Base-by-base conservation (phyloP, 1,284 basidiomycete species). In the Ceratobasidium papillatum region DNA sequence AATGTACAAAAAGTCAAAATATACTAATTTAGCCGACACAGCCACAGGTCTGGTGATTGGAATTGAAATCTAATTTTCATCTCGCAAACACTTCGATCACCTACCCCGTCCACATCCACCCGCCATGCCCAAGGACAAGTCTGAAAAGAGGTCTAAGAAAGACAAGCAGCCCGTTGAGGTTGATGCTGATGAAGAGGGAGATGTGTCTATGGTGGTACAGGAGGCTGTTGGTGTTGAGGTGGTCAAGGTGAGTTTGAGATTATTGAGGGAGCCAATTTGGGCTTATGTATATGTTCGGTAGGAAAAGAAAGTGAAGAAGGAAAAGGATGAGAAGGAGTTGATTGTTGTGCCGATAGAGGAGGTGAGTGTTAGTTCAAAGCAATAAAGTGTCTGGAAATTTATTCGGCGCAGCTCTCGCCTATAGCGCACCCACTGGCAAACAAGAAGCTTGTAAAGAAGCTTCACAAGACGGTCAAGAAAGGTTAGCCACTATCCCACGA, bases 401-500 rank as follows among this genome's bases (percentile, higher is more conserved):
- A 38, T 30, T 34, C 25, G 30, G 19, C 62, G n/a, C 38, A 77
- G 77, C 87, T 98, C 54, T 94, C 94, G 4, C 94, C 95, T 38
- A 90, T 98, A 76, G 96, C 96, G 7, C 90, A 91, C 77, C 96
- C 96, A 12, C 85, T 98, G 43, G 96, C 96, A 22, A 90, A 91
- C 82, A 95, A 91, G 85, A 98, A 98, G 84, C 87, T 98, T 34
- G 83, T 91, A 66, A 98, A 97, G 84, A 97, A 95, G 83, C 84
- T 98, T 49, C 91, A 97, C 84, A 96, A 94, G 83, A 92, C 93
- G 1, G 93, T 97, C 79, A 97, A 96, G 85, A 94, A 93, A 84
- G 94, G 94, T 94, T 61, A 58, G 85, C 80, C 32, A 17, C 19
- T 36, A 12, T 47, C 49, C 63, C 0, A 19, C 27, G 19, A 17